Evolutionary conservation across 441 rosid species (phyloP).

Genomic region (Pelargonium australe): DNA sequence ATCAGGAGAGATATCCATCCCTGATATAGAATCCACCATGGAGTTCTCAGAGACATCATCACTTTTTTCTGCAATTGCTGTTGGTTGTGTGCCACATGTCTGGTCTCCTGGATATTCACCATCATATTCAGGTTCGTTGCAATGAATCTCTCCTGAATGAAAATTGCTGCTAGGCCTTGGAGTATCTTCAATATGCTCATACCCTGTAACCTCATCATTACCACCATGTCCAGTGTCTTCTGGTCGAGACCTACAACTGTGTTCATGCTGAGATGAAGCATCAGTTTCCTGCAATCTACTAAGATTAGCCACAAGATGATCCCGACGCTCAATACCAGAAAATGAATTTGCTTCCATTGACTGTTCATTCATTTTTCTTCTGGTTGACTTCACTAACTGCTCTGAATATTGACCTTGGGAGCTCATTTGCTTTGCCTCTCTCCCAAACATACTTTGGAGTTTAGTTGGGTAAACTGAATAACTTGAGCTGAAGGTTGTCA

Average conservation of each 20-base stretch:
- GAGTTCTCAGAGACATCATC: conserved; percentile 3
- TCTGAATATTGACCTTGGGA: background rate
- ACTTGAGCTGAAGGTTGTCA: conserved; percentile 15
- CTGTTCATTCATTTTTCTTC: conserved; percentile 22
- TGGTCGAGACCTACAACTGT: conserved; percentile 18
- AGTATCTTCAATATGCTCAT: conserved; percentile 24
- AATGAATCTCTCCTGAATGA: conserved; percentile 25
- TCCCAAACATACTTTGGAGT: conserved; percentile 25
- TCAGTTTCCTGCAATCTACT: conserved; percentile 19
- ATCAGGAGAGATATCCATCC: conserved; percentile 10
- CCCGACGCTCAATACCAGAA: conserved; percentile 25
- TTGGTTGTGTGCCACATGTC: conserved; percentile 1
- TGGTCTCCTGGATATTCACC: conserved; percentile 6
- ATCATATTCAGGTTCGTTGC: conserved; percentile 10
- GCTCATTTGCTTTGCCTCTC: conserved; percentile 24
- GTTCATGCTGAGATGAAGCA: conserved; percentile 16
- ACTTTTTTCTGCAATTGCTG: conserved; percentile 1
- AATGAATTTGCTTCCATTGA: conserved; percentile 29
- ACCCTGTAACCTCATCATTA: conserved; percentile 17
- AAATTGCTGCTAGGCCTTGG: conserved; percentile 28
- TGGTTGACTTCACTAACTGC: conserved; percentile 15
- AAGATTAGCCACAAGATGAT: conserved; percentile 17
- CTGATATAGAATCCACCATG: conserved; percentile 12
- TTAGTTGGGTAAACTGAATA: conserved; percentile 26
- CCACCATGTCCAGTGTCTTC: conserved; percentile 23